A percentile compares a stretch with the other conserved stretches of the same genome.
Conservation (phyloP, 73 alveolate species). For the Tetrahymena thermophila region DNA sequence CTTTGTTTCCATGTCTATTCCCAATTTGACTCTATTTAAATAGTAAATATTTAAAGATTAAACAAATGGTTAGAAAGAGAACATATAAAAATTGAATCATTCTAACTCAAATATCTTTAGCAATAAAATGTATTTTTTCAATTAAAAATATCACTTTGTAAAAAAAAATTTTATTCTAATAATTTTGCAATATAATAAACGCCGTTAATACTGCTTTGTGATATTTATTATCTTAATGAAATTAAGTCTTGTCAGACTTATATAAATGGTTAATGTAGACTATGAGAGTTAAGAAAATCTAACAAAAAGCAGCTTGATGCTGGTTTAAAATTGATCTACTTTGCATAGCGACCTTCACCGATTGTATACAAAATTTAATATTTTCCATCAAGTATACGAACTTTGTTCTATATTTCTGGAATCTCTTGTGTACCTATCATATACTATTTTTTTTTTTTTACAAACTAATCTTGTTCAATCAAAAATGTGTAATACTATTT, state of each 20-base stretch:
- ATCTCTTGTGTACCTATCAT: neutral
- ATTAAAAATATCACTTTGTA: neutral
- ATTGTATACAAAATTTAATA: neutral
- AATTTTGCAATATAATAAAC: neutral
- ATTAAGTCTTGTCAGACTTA: neutral
- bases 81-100: neutral
- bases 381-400: neutral
- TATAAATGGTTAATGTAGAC: neutral
- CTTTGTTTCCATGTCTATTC: neutral
- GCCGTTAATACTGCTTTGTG: no score
- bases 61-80: neutral
- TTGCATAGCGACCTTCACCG: slow-evolving; percentile 1
- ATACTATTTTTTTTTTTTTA: neutral
- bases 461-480: neutral
- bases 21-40: neutral
- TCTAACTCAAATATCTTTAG: neutral
- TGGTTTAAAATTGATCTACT: neutral
- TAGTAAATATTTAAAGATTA: neutral
- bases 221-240: no score
- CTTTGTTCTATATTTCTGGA: neutral
- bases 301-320: neutral
- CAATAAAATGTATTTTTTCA: neutral
- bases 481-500: neutral
- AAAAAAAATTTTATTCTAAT: neutral
- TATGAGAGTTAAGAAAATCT: neutral